Base-by-base conservation (phyloP, 805 yeast genomes). In the Metschnikowia cerradonensis region DNA sequence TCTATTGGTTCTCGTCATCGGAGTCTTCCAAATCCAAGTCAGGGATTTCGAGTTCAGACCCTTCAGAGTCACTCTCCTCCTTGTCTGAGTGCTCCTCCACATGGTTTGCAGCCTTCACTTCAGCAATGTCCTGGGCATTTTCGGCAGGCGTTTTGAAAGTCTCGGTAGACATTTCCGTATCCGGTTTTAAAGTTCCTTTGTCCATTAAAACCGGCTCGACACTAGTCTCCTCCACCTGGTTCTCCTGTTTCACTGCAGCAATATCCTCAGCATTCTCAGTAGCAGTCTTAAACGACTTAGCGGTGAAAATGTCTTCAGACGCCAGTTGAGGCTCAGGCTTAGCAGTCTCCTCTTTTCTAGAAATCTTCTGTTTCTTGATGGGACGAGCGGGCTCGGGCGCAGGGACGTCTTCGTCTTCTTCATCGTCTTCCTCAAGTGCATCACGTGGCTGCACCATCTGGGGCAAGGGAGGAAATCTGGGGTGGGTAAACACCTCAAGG, bases 401-500 rank as follows among this genome's bases (percentile, higher is more conserved):
- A 11, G 32, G 38, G 6, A 15, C 20, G 8, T 33, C 47, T 6
- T 50, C 57, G 6, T 52, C 52, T 1, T 40, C 47, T 7, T 57
- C 50, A 2, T 48, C 51, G 3, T 51, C 53, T 8, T 49, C 48
- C 4, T 48, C 53, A 11, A 42, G 50, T 1, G 41, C 38, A 3
- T 35, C 43, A 22, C 43, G 48, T 20, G 36, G 6, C 23, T 33
- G 30, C 2, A 47, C 46, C 38, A 48, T 34, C 11, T 35, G 37
- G 2, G 59, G 59, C 45, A 70, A 59, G 6, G 73, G 74, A 3
- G 96, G 96, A 58, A 89, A 79, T 60, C 94, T 75, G 39, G 96
- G 96, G 59, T 86, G 86, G 48, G 81, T 77, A 58, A 88, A 73
- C 1, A 86, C 72, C 60, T 88, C 80, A 39, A 84, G 63, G 19